Conservation (phyloP, 2,329 filamentous ascomycete species). For the Pseudohalonectria lignicola region DNA sequence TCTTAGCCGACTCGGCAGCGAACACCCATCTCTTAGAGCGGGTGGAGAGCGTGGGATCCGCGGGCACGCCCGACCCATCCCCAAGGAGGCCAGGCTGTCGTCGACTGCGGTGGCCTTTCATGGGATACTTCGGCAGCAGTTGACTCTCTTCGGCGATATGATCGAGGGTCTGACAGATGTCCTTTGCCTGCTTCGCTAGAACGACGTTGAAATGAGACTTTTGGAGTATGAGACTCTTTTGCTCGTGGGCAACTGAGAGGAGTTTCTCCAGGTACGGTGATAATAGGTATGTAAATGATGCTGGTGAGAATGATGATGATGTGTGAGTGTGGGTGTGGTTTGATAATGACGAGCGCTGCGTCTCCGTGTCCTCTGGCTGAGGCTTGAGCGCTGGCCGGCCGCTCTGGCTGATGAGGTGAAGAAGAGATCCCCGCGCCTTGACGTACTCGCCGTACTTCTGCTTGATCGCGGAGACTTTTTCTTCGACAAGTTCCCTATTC, state of each 20-base stretch:
- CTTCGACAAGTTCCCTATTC: constrained; percentile 18
- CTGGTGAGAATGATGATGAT: too few relatives aligned
- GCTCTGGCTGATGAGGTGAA: constrained; percentile 16
- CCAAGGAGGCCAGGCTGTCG: constrained; percentile 26
- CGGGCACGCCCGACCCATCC: constrained; percentile 26
- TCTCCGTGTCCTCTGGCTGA: too few relatives aligned
- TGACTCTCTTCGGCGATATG: constrained; percentile 52
- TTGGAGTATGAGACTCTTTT: constrained; percentile 45
- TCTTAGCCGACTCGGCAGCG: constrained; percentile 49
- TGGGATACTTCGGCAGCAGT: constrained; percentile 41
- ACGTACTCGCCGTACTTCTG: constrained; percentile 44
- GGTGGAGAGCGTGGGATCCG: constrained; percentile 26
- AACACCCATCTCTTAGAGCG: constrained; percentile 46
- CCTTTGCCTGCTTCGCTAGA: constrained; percentile 38
- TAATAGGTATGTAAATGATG: constrained; percentile 30
- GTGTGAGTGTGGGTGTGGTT: too few relatives aligned
- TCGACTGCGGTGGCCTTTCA: constrained; percentile 20
- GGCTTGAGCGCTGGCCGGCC: constrained; percentile 2
- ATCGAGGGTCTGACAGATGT: constrained; percentile 36
- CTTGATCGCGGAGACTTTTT: constrained; percentile 34
- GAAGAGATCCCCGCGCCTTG: constrained; percentile 33
- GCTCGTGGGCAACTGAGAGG: constrained; percentile 39
- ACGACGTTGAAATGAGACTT: constrained; percentile 43
- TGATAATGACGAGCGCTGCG: too few relatives aligned
- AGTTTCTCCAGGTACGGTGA: constrained; percentile 46